Evolutionary conservation across 768 basidiomycete species (phyloP), one percentile per base, ranked within the genome.

Genomic region (Termitomyces sp.): DNA sequence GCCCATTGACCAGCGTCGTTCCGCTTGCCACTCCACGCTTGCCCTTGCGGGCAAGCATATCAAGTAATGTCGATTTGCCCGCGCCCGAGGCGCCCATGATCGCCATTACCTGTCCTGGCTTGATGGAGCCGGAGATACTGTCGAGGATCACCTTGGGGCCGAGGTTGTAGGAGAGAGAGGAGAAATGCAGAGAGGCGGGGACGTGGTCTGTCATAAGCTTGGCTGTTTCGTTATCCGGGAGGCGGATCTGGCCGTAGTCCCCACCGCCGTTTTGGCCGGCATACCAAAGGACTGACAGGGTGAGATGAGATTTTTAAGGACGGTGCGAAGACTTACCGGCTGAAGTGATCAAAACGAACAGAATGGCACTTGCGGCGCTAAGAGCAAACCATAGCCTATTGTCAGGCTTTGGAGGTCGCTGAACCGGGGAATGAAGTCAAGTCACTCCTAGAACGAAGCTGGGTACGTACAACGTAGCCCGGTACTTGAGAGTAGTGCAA

Each of bases 31-130:
- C 56, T 0, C 97, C 97, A 14, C 87, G 79, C 74, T 98, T 98
- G 60, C 80, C 74, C 71, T 94, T 95, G 52, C 91, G 79, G 10
- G 96, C 97, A 19, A 99, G 84, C 59, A 98, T 95, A 67, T 99
- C 97, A 45, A 99, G 85, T 64, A 98, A 81, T 0, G 97, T 98
- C 2, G 94, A 95, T 71, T 98, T 98, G 44, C 96, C 96, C 0
- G 95, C 94, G 19, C 95, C 96, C 0, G 94, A 96, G 0, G 94
- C 93, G 57, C 96, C 96, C 89, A 98, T 94, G 63, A 98, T 91
- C 1, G 94, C 96, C 76, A 95, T 86, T 50, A 98, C 76, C 68
- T 94, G 89, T 7, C 96, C 96, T 0, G 94, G 89, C 62, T 88
- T 84, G 43, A 93, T 90, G 10, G 81, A 79, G 3, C 96, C 96